Evolutionary conservation across 148 eudicot species (phyloP).

Genomic region (Persicaria tinctoria): DNA sequence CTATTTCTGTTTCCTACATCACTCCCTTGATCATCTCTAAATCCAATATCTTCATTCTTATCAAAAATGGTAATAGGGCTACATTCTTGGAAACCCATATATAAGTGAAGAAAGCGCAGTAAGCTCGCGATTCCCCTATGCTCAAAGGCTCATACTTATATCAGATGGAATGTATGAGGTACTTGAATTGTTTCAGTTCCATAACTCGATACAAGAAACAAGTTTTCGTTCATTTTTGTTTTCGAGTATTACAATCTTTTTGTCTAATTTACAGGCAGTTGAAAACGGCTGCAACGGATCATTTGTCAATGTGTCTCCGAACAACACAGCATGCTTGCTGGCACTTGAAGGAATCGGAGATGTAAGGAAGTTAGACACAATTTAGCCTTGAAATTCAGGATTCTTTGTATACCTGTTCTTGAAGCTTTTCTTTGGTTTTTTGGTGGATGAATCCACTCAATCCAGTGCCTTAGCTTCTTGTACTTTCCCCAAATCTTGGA

Average conservation of each 20-base stretch:
- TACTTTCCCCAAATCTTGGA: constrained; percentile 20
- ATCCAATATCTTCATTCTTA: neutral
- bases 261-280: constrained; percentile 17
- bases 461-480: constrained; percentile 27
- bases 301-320: neutral
- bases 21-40: neutral
- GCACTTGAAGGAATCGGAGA: constrained; percentile 5
- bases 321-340: constrained; percentile 3
- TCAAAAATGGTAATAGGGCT: constrained; percentile 20
- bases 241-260: neutral
- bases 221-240: neutral
- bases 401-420: neutral
- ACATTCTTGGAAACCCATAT: constrained; percentile 28
- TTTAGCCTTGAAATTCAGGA: neutral
- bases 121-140: constrained; percentile 14
- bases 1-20: neutral
- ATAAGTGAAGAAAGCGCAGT: neutral
- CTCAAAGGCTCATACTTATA: constrained; percentile 24
- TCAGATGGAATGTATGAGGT: constrained; percentile 32
- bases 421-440: neutral
- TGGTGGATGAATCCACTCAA: too few species aligned
- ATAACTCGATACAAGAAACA: neutral
- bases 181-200: neutral
- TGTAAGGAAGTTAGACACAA: neutral
- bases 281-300: constrained; percentile 15